These are phyloP conservation scores for Dysphania ambrosioides DNA, from an alignment of 148 eudicot species.

Conservation along the genomic window DNA sequence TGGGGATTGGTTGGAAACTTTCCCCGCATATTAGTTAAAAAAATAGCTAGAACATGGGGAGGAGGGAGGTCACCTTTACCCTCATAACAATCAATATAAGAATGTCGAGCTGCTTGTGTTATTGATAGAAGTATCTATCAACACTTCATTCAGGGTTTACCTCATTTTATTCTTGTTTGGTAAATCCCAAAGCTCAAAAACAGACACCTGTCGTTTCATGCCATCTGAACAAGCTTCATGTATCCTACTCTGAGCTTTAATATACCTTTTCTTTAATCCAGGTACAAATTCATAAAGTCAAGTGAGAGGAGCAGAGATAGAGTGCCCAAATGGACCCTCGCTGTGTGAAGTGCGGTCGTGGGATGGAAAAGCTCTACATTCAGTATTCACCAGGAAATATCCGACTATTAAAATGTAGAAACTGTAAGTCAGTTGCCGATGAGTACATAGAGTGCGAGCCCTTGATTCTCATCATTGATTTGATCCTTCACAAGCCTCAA, in stretches of 20 bases:
- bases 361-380: slow-evolving; percentile 53
- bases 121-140: neutral
- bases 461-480: slow-evolving; percentile 77
- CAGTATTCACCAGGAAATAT: slow-evolving; percentile 91
- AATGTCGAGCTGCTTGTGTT: neutral
- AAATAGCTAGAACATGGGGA: neutral
- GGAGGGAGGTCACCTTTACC: neutral
- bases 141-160: neutral
- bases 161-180: neutral
- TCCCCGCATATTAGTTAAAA: neutral
- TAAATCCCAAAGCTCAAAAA: slow-evolving; percentile 1
- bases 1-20: neutral
- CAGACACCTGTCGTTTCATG: neutral
- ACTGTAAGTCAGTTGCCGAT: slow-evolving; percentile 71
- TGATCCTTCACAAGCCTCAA: slow-evolving; percentile 82
- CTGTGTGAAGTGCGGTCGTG: slow-evolving; percentile 70
- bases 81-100: neutral
- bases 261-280: slow-evolving; percentile 9
- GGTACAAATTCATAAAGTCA: slow-evolving; percentile 11
- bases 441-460: slow-evolving; percentile 87
- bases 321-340: slow-evolving; percentile 29
- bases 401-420: slow-evolving; percentile 73
- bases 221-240: slow-evolving; percentile 1
- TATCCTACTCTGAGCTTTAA: slow-evolving; percentile 8
- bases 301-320: neutral